Base-by-base conservation (phyloP, 768 basidiomycete species). In the Nidularia sp. region DNA sequence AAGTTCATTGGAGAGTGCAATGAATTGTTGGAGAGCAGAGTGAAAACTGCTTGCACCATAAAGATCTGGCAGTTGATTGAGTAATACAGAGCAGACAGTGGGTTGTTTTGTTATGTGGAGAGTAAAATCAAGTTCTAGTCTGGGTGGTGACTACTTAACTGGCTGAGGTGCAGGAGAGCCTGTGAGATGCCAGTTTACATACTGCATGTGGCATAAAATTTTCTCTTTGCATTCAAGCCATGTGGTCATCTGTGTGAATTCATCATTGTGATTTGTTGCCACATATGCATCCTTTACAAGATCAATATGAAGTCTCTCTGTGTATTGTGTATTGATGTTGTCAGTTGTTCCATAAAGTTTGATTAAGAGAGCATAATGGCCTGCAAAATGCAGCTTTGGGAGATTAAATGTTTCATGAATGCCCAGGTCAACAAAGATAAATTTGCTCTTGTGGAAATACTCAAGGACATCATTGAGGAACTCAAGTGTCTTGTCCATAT, bases 271-370 rank as follows among this genome's bases (percentile, higher is more conserved):
- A 54, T 74, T 77, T 2, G 67, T 69, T 6, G 67, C 58, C 1
- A 51, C 41, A 49, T 69, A 73, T 3, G 67, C 69, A 44, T 69
- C 62, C 53, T 78, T 75, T 0, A 70, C 63, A 6, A 66, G 57
- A 45, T 75, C 67, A 44, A 76, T 77, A 51, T 78, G 74, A 0
- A 74, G 61, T 0, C 67, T 60, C 53, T 78, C 73, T 1, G 71
- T 65, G 32, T 61, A 60, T 53, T 76, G 64, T 0, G 73, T 77
- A 51, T 72, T 69, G 56, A 62, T 74, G 52, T 71, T 71, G 50
- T 76, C 72, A 1, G 67, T 58, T 1, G 70, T 62, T 2, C 77
- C 76, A 35, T 61, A 58, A 3, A 50, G 45, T 29, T 56, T 45
- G 55, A 77, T 76, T 5, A 50, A 35, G 1, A 51, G 8, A 1